Evolutionary conservation across 495 filamentous ascomycete species (phyloP).

Genomic region (Copromyces sp.): DNA sequence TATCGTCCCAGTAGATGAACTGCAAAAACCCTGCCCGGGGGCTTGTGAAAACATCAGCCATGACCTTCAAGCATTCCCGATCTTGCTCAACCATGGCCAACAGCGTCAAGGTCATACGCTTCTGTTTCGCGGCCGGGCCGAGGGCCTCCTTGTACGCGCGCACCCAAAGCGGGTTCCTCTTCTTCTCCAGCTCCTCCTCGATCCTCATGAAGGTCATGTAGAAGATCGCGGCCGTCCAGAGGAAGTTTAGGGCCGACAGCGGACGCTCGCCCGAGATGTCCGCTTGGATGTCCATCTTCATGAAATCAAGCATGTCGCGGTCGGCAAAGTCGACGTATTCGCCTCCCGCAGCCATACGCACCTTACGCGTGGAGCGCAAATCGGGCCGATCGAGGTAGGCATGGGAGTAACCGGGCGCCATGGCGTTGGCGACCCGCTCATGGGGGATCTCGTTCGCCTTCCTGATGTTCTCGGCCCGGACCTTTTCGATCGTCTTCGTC

Average conservation of each 20-base stretch:
- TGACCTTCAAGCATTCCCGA: conserved; percentile 21
- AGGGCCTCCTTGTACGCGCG: conserved; percentile 13
- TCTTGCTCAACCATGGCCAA: conserved; percentile 15
- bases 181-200: conserved; percentile 52
- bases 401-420: background rate
- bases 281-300: conserved; percentile 16
- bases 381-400: background rate
- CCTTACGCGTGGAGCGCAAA: background rate
- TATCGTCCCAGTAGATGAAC: conserved; percentile 26
- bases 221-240: conserved; percentile 14
- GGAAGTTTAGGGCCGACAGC: conserved; percentile 22
- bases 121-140: conserved; percentile 4
- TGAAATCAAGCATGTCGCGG: conserved; percentile 10
- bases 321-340: background rate
- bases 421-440: background rate
- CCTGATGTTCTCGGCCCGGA: background rate
- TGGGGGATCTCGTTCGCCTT: background rate
- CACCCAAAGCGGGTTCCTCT: conserved; percentile 28
- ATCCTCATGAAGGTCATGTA: conserved; percentile 33
- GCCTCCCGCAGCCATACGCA: background rate
- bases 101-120: conserved; percentile 14
- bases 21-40: conserved; percentile 15
- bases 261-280: conserved; percentile 21
- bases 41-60: conserved; percentile 20
- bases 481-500: background rate